Evolutionary conservation across 768 basidiomycete genomes (phyloP).

Genomic region (Suillus hirtellus): DNA sequence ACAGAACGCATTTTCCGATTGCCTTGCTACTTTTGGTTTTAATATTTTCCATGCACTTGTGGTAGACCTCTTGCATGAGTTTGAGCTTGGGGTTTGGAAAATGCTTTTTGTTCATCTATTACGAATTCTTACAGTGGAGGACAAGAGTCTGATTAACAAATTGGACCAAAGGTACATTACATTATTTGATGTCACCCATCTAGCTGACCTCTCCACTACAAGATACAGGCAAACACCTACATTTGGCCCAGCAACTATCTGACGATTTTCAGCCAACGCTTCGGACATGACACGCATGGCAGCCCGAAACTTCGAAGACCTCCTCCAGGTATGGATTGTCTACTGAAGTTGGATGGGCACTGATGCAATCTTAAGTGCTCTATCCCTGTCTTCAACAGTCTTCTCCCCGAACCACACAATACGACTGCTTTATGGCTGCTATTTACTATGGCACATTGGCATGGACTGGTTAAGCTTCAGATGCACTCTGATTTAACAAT

Average conservation of each 20-base stretch:
- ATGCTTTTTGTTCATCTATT: too few relatives aligned
- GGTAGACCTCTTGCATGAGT: too few relatives aligned
- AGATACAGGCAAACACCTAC: conserved; percentile 14
- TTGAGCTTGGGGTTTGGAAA: too few relatives aligned
- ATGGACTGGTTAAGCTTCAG: conserved; percentile 14
- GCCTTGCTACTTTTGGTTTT: too few relatives aligned
- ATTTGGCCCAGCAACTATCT: conserved; percentile 34
- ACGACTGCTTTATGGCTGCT: conserved; percentile 15
- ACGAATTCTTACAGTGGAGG: too few relatives aligned
- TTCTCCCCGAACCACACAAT: conserved; percentile 15
- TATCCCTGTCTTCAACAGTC: conserved; percentile 34
- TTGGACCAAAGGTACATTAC: too few relatives aligned
- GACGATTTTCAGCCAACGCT: conserved; percentile 30
- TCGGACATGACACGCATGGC: conserved; percentile 36
- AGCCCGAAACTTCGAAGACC: conserved; percentile 37
- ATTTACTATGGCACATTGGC: conserved; percentile 11
- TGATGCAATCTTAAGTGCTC: conserved; percentile 21
- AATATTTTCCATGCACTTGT: too few relatives aligned
- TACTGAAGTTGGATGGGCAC: neutral
- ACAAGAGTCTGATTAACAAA: too few relatives aligned
- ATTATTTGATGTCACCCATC: too few relatives aligned
- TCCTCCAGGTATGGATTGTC: conserved; percentile 26
- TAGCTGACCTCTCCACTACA: too few relatives aligned
- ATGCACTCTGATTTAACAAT: neutral
- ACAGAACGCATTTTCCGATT: too few relatives aligned